phyloP scores from a whole-genome alignment of 306 rosid species.

The Inga oerstediana region DNA sequence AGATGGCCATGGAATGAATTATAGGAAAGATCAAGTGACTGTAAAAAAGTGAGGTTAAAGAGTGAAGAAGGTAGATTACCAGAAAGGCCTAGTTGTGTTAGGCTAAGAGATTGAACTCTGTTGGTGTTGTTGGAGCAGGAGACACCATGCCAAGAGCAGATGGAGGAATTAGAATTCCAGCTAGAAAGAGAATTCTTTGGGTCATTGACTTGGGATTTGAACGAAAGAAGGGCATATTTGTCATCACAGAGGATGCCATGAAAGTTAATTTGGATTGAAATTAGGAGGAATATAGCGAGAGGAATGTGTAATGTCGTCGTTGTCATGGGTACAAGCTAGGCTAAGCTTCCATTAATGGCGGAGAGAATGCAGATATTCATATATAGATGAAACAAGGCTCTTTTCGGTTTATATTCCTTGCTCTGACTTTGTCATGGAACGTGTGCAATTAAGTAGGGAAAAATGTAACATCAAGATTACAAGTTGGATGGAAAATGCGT shows the following conservation, averaged over 20 bases:
- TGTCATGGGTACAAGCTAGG: neutral
- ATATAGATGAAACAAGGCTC: neutral
- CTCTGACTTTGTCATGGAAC: neutral
- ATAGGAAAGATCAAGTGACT: conserved; percentile 34
- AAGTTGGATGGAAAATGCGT: too few species aligned
- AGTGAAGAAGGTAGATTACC: conserved; percentile 36
- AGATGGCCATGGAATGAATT: conserved; percentile 41
- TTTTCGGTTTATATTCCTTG: neutral
- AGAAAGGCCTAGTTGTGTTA: conserved; percentile 28
- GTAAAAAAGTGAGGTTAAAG: conserved; percentile 38
- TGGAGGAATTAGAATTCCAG: neutral
- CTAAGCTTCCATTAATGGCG: too few species aligned
- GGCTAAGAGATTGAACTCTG: conserved; percentile 41
- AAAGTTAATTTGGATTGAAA: conserved; percentile 13
- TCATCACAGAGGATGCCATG: conserved; percentile 23
- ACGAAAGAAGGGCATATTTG: conserved; percentile 23
- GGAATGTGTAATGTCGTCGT: neutral
- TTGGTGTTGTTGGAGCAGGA: conserved; percentile 36
- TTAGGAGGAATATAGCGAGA: conserved; percentile 10
- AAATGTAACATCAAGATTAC: too few species aligned
- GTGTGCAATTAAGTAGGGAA: too few species aligned
- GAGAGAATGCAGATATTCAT: conserved; percentile 18
- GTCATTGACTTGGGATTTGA: conserved; percentile 17
- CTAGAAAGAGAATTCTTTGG: neutral
- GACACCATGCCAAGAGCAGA: neutral